These are phyloP conservation scores for Xylariales sp. DNA, from an alignment of 2,329 filamentous ascomycete species.

Conservation along the genomic window DNA sequence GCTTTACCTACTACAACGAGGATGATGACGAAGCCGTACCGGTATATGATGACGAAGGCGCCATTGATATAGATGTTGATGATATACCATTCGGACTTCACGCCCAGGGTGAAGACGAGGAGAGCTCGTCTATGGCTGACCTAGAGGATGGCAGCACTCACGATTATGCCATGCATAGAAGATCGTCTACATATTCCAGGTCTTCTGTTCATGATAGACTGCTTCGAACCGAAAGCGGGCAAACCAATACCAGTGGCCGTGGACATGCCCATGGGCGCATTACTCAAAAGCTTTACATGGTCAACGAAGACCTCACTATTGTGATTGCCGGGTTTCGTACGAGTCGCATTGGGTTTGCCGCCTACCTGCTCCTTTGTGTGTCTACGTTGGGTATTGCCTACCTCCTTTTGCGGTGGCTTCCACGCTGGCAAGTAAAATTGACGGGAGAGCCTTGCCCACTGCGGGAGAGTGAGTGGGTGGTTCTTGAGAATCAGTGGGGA, in stretches of 20 bases:
- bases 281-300: slow-evolving; percentile 89
- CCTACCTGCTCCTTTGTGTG: slow-evolving; percentile 69
- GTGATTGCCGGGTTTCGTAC: slow-evolving; percentile 90
- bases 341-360: slow-evolving; percentile 60
- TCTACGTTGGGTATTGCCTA: slow-evolving; percentile 74
- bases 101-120: slow-evolving; percentile 22
- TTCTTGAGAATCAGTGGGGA: slow-evolving; percentile 96
- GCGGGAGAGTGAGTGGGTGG: slow-evolving; percentile 80
- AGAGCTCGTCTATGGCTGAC: slow-evolving; percentile 35
- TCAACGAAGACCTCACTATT: slow-evolving; percentile 89
- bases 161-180: slow-evolving; percentile 51
- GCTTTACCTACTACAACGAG: slow-evolving; percentile 85
- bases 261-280: slow-evolving; percentile 54
- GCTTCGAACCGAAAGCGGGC: slow-evolving; percentile 64
- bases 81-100: slow-evolving; percentile 25
- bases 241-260: slow-evolving; percentile 63
- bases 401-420: slow-evolving; percentile 85
- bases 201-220: slow-evolving; percentile 59
- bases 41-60: slow-evolving; percentile 32
- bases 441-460: slow-evolving; percentile 67
- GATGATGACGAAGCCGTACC: slow-evolving; percentile 49
- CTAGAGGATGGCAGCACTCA: slow-evolving; percentile 36
- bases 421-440: slow-evolving; percentile 76
- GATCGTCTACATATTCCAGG: slow-evolving; percentile 57
- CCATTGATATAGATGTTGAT: slow-evolving; percentile 21